These are phyloP conservation scores for Crucibulum parvulum DNA, from an alignment of 1,284 basidiomycete genomes.

Conservation along the genomic window DNA sequence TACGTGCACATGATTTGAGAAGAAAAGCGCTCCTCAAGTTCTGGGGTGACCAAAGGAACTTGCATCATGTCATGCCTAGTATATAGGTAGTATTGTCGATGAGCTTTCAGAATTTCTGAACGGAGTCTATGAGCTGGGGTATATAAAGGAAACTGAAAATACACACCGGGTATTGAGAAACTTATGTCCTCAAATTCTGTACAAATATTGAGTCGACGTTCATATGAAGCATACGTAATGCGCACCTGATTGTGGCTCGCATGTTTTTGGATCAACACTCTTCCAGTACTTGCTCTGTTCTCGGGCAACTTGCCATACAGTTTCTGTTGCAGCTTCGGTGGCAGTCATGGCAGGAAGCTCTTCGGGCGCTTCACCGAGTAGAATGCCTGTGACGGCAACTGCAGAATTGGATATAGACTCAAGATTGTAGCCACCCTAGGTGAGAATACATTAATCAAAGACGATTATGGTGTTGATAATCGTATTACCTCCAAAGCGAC, in stretches of 20 bases:
- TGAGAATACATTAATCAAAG: background rate
- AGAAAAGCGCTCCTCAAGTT: constrained; percentile 73
- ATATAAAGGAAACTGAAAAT: background rate
- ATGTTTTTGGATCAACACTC: constrained; percentile 77
- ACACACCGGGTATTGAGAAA: constrained; percentile 70
- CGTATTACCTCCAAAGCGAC: constrained; percentile 88
- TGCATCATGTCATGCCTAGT: constrained; percentile 78
- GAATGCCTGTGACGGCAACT: constrained; percentile 82
- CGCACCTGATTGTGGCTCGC: constrained; percentile 79
- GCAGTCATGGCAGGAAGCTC: constrained; percentile 76
- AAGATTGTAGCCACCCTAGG: constrained; percentile 94
- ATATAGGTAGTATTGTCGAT: constrained; percentile 83
- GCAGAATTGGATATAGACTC: constrained; percentile 89
- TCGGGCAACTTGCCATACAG: constrained; percentile 85
- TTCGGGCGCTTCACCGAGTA: constrained; percentile 88
- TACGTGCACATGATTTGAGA: constrained; percentile 89
- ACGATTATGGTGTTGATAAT: background rate
- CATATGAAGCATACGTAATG: constrained; percentile 3
- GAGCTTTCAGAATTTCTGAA: constrained; percentile 82
- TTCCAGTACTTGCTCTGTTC: constrained; percentile 94
- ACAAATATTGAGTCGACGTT: constrained; percentile 4
- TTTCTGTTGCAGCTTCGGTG: constrained; percentile 82
- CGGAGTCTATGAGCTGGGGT: background rate
- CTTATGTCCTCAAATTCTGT: constrained; percentile 63
- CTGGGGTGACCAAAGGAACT: constrained; percentile 75